Evolutionary conservation across 192 early-diverging fungal species (phyloP), one percentile per base, ranked within the genome.

Genomic region (Pilaira anomala): DNA sequence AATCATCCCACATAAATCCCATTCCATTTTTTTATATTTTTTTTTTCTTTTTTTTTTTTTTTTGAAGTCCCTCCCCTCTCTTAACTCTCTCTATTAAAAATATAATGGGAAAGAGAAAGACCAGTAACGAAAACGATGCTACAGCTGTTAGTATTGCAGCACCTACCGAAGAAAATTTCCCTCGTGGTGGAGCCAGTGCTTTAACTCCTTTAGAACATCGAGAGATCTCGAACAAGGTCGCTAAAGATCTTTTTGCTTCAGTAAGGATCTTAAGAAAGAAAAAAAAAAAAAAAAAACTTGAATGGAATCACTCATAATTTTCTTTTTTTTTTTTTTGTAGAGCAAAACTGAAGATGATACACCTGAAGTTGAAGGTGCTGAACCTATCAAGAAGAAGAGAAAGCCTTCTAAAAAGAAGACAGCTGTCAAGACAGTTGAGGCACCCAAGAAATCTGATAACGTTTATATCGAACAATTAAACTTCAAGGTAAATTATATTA

Each of bases 191-290:
- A 36, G 83, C 85, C 1, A 83, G 82, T 29, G 85, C 80, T 7
- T 76, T 93, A 66, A 92, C 93, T 16, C 87, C 93, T 45, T 80
- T 94, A 14, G 93, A 95, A 70, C 81, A 83, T 72, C 82, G 89
- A 36, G 92, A 93, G 66, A 79, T 92, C 41, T 72, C 81, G 42
- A 85, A 86, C 63, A 82, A 91, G 66, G 92, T 84, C 24, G 87
- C 91, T 50, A 70, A 81, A 44, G 92, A 92, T 49, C 79, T 85
- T 26, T 85, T 87, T 70, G 78, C 76, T 16, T 63, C 69, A 14
- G 60, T 44, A 54, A 59, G 60, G 53, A 55, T 55, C 53, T 55
- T 2, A 5, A 22, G 7, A 7, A n/a, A 29, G 6, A 21, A 36
- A 33, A 29, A 33, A 33, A 42, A 26, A 19, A 58, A 36, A 36